These are phyloP conservation scores for Pouteria glomerata DNA, from an alignment of 148 eudicot genomes.

Conservation along the genomic window DNA sequence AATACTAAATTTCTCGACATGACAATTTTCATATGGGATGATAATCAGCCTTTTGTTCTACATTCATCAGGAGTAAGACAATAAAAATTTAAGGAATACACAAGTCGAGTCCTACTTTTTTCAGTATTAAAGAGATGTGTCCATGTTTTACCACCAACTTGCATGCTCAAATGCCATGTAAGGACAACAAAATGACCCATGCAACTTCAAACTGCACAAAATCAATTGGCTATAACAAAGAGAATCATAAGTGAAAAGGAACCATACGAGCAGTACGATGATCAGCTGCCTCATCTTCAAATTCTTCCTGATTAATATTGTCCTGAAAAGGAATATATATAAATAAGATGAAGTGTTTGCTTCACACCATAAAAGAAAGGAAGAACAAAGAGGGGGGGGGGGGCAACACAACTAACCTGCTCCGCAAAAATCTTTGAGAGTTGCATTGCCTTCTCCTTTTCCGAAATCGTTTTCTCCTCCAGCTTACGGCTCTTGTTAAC, in stretches of 20 bases:
- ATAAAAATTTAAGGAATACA: neutral
- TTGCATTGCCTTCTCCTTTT: conserved; percentile 75
- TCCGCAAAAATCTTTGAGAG: conserved; percentile 78
- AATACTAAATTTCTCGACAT: no score
- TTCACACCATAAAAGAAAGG: conserved; percentile 4
- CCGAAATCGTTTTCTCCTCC: conserved; percentile 62
- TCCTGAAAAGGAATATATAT: conserved; percentile 38
- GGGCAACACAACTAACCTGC: conserved; percentile 45
- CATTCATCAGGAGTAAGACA: neutral
- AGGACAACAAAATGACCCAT: neutral
- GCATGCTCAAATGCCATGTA: neutral
- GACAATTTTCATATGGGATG: no score
- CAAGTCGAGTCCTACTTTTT: neutral
- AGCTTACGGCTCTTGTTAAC: conserved; percentile 76
- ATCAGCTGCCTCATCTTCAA: conserved; percentile 39
- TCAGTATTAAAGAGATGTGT: neutral
- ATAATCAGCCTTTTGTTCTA: neutral
- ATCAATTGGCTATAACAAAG: neutral
- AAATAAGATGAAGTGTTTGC: conserved; percentile 2
- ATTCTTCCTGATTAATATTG: conserved; percentile 58
- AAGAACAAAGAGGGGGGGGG: neutral
- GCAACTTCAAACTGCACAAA: conserved; percentile 1
- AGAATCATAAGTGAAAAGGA: neutral
- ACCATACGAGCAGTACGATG: conserved; percentile 35
- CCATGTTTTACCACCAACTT: neutral